Evolutionary conservation across 2,329 filamentous ascomycete species (phyloP).

Genomic region (Phoma sp.): DNA sequence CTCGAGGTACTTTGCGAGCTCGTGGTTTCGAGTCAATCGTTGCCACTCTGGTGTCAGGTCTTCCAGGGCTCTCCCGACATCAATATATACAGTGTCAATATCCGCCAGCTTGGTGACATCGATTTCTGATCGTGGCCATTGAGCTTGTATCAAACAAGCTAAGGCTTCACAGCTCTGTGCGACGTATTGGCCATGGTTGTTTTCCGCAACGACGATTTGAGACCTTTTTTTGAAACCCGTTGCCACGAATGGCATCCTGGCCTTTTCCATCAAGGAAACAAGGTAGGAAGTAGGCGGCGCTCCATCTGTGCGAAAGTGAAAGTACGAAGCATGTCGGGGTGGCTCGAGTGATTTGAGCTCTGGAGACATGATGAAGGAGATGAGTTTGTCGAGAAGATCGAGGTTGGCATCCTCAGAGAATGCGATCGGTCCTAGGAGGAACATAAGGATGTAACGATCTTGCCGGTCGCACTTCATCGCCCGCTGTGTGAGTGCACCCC

Average conservation of each 20-base stretch:
- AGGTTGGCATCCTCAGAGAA: constrained; percentile 53
- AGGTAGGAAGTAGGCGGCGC: constrained; percentile 20
- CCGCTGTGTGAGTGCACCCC: constrained; percentile 54
- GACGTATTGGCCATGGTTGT: constrained; percentile 29
- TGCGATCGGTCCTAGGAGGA: constrained; percentile 55
- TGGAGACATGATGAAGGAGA: constrained; percentile 54
- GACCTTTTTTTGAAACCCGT: constrained; percentile 21
- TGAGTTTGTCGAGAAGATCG: constrained; percentile 52
- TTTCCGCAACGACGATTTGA: constrained; percentile 39
- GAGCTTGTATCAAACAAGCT: constrained; percentile 49
- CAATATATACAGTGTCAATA: constrained; percentile 40
- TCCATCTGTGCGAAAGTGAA: constrained; percentile 48
- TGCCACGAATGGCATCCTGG: constrained; percentile 44
- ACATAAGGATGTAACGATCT: constrained; percentile 53
- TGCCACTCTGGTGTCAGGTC: constrained; percentile 57
- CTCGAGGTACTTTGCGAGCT: constrained; percentile 55
- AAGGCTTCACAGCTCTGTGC: constrained; percentile 47
- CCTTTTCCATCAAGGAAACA: constrained; percentile 21
- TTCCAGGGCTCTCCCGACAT: constrained; percentile 49
- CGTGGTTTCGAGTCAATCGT: constrained; percentile 57
- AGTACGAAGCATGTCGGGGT: constrained; percentile 43
- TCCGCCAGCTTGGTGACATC: constrained; percentile 37
- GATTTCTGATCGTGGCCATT: constrained; percentile 51
- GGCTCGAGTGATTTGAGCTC: constrained; percentile 50
- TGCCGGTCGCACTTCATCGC: constrained; percentile 36